Percentiles rank a stretch among this genome's conserved stretches.
Conservation (phyloP, 2,329 filamentous ascomycete genomes). For the Trichophyton verrucosum region DNA sequence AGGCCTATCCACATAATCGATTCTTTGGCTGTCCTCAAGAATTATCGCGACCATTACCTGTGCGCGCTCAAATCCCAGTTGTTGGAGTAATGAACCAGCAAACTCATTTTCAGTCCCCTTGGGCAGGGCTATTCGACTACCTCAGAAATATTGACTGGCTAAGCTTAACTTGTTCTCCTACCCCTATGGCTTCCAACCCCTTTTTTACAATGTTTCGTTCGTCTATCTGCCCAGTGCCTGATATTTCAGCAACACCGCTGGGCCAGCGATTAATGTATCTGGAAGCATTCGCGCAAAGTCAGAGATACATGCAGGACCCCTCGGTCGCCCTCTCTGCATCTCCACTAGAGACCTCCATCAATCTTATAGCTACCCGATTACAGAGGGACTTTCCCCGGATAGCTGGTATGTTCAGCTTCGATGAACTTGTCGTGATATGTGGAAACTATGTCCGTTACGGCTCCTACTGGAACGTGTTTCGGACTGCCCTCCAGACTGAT, state of each 20-base stretch:
- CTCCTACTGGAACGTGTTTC: constrained; percentile 13
- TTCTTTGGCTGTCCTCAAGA: constrained; percentile 9
- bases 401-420: constrained; percentile 10
- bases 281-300: constrained; percentile 12
- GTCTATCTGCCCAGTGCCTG: constrained; percentile 12
- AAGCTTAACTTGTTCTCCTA: constrained; percentile 10
- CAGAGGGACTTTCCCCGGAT: constrained; percentile 12
- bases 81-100: constrained; percentile 5
- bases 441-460: constrained; percentile 14
- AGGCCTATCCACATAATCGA: constrained; percentile 7
- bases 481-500: constrained; percentile 11
- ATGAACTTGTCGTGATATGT: constrained; percentile 12
- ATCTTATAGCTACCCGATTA: constrained; percentile 11
- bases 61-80: constrained; percentile 2
- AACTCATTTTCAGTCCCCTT: constrained; percentile 11
- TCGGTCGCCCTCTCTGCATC: constrained; percentile 2
- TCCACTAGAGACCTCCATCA: constrained; percentile 9
- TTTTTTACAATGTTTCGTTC: constrained; percentile 15
- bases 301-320: constrained; percentile 12
- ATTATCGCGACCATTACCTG: constrained; percentile 8
- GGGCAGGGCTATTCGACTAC: constrained; percentile 13
- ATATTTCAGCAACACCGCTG: constrained; percentile 12
- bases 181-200: constrained; percentile 9
- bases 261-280: constrained; percentile 15
- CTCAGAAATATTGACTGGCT: constrained; percentile 14